phyloP scores from a whole-genome alignment of 1,139 yeast species.

The Yamadazyma triangularis region DNA sequence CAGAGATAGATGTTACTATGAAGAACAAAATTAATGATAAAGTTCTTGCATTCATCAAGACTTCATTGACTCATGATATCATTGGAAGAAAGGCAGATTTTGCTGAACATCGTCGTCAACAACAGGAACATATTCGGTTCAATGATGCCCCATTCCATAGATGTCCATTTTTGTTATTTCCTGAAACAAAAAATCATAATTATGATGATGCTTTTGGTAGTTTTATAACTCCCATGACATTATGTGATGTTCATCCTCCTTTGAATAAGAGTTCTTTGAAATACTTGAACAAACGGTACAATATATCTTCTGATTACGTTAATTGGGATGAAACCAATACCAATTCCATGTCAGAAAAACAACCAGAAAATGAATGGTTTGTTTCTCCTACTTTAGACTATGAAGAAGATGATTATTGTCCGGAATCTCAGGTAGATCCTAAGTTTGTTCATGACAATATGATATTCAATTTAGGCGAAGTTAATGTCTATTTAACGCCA shows the following conservation, averaged over 20 bases:
- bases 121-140: constrained; percentile 58
- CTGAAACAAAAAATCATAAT: constrained; percentile 37
- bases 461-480: constrained; percentile 47
- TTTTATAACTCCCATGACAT: constrained; percentile 56
- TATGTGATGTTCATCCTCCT: constrained; percentile 67
- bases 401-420: constrained; percentile 40
- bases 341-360: too few species aligned
- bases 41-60: constrained; percentile 33
- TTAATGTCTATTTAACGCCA: constrained; percentile 37
- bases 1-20: constrained; percentile 34
- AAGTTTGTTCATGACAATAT: constrained; percentile 51
- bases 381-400: constrained; percentile 34
- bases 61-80: constrained; percentile 56
- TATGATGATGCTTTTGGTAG: constrained; percentile 49
- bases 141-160: constrained; percentile 87
- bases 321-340: background rate
- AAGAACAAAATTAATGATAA: constrained; percentile 18
- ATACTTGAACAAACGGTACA: background rate
- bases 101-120: constrained; percentile 43
- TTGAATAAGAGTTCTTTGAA: constrained; percentile 22
- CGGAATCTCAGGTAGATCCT: constrained; percentile 38
- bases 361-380: constrained; percentile 5
- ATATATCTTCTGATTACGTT: background rate
- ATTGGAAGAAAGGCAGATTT: constrained; percentile 55
- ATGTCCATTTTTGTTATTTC: constrained; percentile 62